A percentile compares a stretch with the other conserved stretches of the same genome.
These are phyloP conservation scores for Escovopsis sp. DNA, from an alignment of 2,329 filamentous ascomycete genomes.

Conservation along the genomic window DNA sequence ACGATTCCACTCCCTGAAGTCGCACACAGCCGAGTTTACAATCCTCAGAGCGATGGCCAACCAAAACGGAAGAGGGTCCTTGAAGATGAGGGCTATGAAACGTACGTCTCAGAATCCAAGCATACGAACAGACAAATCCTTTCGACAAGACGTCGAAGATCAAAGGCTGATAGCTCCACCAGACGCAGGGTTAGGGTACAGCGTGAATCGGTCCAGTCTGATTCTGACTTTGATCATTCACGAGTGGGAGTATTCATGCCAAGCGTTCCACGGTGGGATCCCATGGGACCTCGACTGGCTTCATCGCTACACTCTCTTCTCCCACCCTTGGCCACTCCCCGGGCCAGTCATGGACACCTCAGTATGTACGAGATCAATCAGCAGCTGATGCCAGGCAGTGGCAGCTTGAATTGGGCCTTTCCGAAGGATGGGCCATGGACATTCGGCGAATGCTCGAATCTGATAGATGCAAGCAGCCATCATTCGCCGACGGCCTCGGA, in stretches of 20 bases:
- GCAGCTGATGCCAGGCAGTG: background rate
- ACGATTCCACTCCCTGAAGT: too few species aligned
- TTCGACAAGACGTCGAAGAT: background rate
- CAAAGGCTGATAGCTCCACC: background rate
- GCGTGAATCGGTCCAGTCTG: background rate
- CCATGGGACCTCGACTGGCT: background rate
- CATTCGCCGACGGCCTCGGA: background rate
- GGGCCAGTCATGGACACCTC: background rate
- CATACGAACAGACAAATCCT: background rate
- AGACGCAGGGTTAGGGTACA: conserved; percentile 1
- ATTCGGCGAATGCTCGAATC: background rate
- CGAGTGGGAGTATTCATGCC: background rate
- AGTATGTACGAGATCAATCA: background rate
- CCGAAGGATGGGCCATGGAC: background rate
- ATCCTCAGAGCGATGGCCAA: background rate
- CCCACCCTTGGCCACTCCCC: background rate
- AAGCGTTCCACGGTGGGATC: background rate
- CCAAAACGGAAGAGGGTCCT: conserved; percentile 3
- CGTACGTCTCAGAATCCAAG: background rate
- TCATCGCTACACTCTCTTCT: background rate
- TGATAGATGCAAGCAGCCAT: background rate
- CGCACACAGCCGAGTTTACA: too few species aligned
- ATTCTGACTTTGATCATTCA: background rate
- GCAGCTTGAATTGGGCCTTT: background rate
- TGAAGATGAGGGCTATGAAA: background rate